Evolutionary conservation across 1,284 basidiomycete species (phyloP), one percentile per base, ranked within the genome.

Genomic region (Hymenochaete sp.): DNA sequence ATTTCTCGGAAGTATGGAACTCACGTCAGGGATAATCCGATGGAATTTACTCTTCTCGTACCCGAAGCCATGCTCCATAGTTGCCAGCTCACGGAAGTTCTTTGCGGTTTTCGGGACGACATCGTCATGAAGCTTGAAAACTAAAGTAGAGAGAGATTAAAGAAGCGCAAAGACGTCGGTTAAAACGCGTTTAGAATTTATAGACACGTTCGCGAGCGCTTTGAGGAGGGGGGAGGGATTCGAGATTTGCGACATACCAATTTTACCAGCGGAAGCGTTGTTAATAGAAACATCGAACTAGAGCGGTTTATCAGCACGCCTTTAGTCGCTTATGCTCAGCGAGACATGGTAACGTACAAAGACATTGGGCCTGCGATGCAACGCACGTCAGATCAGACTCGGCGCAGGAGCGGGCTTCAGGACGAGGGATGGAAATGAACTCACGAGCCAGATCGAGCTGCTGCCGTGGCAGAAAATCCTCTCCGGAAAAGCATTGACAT

Each of bases 1-100:
- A 19, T 13, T 4, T 24, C 2, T 31, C 62, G 64, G 14, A 10
- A 31, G 38, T 31, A 25, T 7, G 29, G 14, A 3, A 41, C 48
- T 26, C 37, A 51, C 50, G 49, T 67, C 38, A 35, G 78, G 77
- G 55, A 84, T 90, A 57, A 92, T 70, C 53, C 92, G 79, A 63
- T 96, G 92, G 70, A 97, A 92, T 6, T 53, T 49, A 4, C 79
- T 82, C 6, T 77, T 77, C 45, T 62, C 52, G 59, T 82, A 85
- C 21, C 82, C 79, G 45, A 62, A 80, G 11, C 79, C 77, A 21
- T 85, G 64, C 62, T 83, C 66, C 18, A 87, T 85, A 0, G 87
- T 87, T 53, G 84, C 86, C 19, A 97, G 79, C 58, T 92, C 86
- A 45, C 93, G 82, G 69, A 97, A 98, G 70, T 98, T 97, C 48